Conservation (phyloP, 305 asterid species). For the Striga hermonthica region DNA sequence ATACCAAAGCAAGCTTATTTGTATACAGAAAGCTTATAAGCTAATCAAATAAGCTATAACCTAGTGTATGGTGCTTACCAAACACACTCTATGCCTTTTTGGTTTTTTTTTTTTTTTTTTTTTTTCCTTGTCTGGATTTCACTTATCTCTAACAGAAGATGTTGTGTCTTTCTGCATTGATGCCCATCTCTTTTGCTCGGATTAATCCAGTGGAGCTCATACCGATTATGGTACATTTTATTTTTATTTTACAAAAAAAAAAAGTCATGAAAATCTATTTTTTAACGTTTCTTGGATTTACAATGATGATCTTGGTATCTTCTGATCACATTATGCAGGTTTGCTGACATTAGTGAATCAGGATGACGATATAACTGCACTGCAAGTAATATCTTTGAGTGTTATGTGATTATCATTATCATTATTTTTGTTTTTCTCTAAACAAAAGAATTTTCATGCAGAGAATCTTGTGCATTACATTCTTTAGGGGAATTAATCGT, state of each 20-base stretch:
- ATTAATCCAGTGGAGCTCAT: conserved; percentile 77
- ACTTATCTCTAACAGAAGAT: conserved; percentile 27
- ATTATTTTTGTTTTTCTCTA: too few species aligned
- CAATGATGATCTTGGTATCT: conserved; percentile 5
- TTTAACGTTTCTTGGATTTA: conserved; percentile 11
- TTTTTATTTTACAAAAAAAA: not conserved
- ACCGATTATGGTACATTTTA: conserved; percentile 75
- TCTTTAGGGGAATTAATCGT: too few species aligned
- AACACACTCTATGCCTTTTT: too few species aligned
- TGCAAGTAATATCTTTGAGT: conserved; percentile 48
- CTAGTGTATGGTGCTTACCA: too few species aligned
- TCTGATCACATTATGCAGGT: conserved; percentile 40
- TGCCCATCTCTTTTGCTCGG: conserved; percentile 21
- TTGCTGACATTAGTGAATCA: conserved; percentile 83
- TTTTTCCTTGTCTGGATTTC: conserved; percentile 1
- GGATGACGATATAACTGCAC: conserved; percentile 78
- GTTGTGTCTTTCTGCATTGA: conserved; percentile 29
- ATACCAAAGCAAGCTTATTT: too few species aligned
- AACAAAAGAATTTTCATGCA: too few species aligned
- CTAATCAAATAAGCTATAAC: too few species aligned
- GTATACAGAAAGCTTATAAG: too few species aligned
- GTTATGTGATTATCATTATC: not conserved
- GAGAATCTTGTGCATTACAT: too few species aligned
- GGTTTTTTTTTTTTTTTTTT: not conserved
- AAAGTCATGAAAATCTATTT: not conserved